Conservation (phyloP, 345 rosid species). For the Gossypium anomalum region DNA sequence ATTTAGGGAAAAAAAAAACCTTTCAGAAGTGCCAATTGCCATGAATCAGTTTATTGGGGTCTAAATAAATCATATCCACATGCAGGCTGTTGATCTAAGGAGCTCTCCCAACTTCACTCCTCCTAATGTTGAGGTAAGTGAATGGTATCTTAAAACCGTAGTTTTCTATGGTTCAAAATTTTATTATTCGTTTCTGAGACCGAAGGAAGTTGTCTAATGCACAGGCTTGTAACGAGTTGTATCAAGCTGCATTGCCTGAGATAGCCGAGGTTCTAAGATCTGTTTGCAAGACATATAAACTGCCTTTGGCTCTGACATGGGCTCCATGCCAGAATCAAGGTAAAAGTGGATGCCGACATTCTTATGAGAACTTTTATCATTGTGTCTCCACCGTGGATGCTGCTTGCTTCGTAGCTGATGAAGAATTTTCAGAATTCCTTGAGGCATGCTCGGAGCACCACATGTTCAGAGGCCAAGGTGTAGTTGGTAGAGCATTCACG, state of each 20-base stretch:
- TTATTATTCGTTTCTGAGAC: slow-evolving; percentile 24
- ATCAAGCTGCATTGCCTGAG: slow-evolving; percentile 51
- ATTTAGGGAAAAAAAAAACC: slow-evolving; percentile 19
- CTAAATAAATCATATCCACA: slow-evolving; percentile 22
- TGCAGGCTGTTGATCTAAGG: slow-evolving; percentile 77
- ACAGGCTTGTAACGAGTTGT: slow-evolving; percentile 53
- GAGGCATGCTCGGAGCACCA: slow-evolving; percentile 85
- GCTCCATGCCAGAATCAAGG: slow-evolving; percentile 60
- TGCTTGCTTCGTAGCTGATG: slow-evolving; percentile 56
- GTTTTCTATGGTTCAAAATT: slow-evolving; percentile 7
- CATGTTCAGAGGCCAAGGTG: slow-evolving; percentile 66
- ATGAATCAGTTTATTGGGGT: slow-evolving; percentile 15
- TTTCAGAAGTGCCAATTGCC: slow-evolving; percentile 28
- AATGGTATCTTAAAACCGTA: slow-evolving; percentile 11
- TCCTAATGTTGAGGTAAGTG: slow-evolving; percentile 46
- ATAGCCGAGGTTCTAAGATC: slow-evolving; percentile 48
- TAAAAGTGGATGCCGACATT: slow-evolving; percentile 63
- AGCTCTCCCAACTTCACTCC: slow-evolving; percentile 54
- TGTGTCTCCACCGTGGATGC: slow-evolving; percentile 63
- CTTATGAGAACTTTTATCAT: slow-evolving; percentile 49
- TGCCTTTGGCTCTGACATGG: slow-evolving; percentile 89
- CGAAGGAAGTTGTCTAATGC: slow-evolving; percentile 23
- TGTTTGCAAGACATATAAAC: slow-evolving; percentile 49
- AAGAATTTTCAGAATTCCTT: slow-evolving; percentile 41
- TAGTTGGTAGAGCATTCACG: slow-evolving; percentile 73